phyloP scores from a whole-genome alignment of 352 stramenopile species.

The Pythium aquatile region DNA sequence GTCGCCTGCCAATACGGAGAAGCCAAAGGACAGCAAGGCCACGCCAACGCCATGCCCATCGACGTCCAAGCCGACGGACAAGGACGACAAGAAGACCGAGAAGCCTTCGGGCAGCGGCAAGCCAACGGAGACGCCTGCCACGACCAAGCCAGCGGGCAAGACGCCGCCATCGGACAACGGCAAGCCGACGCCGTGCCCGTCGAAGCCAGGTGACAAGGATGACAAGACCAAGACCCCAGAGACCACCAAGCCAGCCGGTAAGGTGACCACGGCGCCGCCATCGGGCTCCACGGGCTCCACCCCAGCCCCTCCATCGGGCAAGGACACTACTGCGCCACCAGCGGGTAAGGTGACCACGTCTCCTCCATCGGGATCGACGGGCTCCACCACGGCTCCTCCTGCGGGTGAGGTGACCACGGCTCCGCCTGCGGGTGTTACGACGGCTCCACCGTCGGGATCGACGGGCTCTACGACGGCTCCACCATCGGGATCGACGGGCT shows the following conservation, averaged over 20 bases:
- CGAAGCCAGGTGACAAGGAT: neutral
- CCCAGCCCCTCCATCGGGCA: neutral
- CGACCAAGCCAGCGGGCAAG: neutral
- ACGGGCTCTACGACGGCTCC: neutral
- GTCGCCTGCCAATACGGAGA: neutral
- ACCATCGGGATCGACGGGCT: no score
- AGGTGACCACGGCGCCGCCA: neutral
- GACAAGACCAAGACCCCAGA: neutral
- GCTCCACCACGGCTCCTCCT: neutral
- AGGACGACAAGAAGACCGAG: neutral
- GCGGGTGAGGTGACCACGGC: no score
- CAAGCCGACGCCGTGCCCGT: slow-evolving; percentile 11
- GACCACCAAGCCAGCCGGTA: neutral
- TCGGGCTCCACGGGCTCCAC: neutral
- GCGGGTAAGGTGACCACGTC: neutral
- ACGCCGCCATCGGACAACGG: neutral
- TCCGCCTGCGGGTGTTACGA: neutral
- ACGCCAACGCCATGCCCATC: no score
- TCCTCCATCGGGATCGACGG: neutral
- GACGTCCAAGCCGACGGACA: neutral
- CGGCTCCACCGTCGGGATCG: neutral
- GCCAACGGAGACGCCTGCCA: slow-evolving; percentile 1
- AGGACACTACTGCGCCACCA: neutral
- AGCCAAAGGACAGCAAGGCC: neutral
- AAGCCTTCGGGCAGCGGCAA: slow-evolving; percentile 3